A percentile compares a stretch with the other conserved stretches of the same genome.
Evolutionary conservation across 441 rosid genomes (phyloP).

Genomic region (Macaranga tanarius): DNA sequence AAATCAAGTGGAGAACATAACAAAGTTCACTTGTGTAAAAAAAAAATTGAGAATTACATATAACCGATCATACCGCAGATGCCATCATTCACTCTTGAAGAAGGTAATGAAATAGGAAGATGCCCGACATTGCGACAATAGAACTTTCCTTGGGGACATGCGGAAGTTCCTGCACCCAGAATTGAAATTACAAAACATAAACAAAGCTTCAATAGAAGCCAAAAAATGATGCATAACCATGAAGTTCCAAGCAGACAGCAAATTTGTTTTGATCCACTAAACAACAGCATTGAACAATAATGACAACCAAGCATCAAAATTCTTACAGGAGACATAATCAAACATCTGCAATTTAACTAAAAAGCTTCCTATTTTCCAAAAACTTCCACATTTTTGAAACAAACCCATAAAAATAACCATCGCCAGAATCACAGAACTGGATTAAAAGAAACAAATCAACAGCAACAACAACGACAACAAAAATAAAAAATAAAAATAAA

Average conservation of each 20-base stretch:
- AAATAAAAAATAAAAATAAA: no score
- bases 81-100: conserved; percentile 88
- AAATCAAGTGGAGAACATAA: not conserved
- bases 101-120: conserved; percentile 47
- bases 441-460: not conserved
- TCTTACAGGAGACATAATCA: conserved; percentile 1
- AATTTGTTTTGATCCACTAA: not conserved
- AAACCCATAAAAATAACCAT: not conserved
- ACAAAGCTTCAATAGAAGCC: not conserved
- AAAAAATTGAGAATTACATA: not conserved
- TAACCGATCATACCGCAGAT: conserved; percentile 58
- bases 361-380: not conserved
- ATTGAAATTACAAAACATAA: not conserved
- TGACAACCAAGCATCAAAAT: not conserved
- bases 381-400: not conserved
- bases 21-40: not conserved
- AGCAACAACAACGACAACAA: not conserved
- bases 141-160: conserved; percentile 77
- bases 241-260: not conserved
- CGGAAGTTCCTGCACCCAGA: conserved; percentile 65
- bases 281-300: not conserved
- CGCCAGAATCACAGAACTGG: not conserved
- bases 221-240: not conserved
- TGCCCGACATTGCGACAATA: conserved; percentile 74
- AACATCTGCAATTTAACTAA: not conserved